Evolutionary conservation across 108 stramenopile species (phyloP).

Genomic region (Epithemia pelagica): DNA sequence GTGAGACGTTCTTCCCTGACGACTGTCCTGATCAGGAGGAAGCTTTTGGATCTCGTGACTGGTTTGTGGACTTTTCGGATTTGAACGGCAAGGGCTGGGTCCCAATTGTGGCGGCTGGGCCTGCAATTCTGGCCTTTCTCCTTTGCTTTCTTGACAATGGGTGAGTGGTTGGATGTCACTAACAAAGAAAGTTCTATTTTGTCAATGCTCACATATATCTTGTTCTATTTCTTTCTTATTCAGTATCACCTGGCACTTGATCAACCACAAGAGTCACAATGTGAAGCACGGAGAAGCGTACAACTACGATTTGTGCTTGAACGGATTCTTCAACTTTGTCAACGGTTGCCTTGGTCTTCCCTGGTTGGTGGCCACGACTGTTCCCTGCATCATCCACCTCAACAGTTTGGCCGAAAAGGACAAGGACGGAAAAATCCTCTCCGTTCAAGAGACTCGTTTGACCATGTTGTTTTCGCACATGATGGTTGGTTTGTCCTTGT

Average conservation of each 20-base stretch:
- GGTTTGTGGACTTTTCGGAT: too few relatives aligned
- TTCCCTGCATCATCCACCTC: constrained; percentile 32
- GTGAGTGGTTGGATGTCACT: too few relatives aligned
- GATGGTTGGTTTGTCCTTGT: too few relatives aligned
- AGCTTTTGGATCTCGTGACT: constrained; percentile 27
- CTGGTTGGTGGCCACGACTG: constrained; percentile 43
- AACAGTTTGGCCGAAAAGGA: constrained; percentile 27
- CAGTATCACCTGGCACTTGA: too few relatives aligned
- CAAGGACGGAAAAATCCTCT: constrained; percentile 18
- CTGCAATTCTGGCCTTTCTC: constrained; percentile 29
- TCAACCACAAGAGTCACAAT: too few relatives aligned
- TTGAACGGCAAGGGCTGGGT: too few relatives aligned
- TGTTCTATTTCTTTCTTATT: constrained; percentile 19
- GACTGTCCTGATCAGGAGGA: constrained; percentile 35
- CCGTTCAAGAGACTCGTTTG: too few relatives aligned
- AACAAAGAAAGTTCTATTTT: too few relatives aligned
- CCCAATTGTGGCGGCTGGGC: constrained; percentile 29
- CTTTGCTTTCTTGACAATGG: constrained; percentile 45
- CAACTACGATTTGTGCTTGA: too few relatives aligned
- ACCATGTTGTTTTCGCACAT: too few relatives aligned
- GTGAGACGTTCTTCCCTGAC: constrained; percentile 27
- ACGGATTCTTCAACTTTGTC: constrained; percentile 24
- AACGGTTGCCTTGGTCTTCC: constrained; percentile 36
- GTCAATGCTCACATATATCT: constrained; percentile 38
- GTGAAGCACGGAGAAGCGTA: constrained; percentile 39